Evolutionary conservation across 768 basidiomycete genomes (phyloP).

Genomic region (Panus rudis): DNA sequence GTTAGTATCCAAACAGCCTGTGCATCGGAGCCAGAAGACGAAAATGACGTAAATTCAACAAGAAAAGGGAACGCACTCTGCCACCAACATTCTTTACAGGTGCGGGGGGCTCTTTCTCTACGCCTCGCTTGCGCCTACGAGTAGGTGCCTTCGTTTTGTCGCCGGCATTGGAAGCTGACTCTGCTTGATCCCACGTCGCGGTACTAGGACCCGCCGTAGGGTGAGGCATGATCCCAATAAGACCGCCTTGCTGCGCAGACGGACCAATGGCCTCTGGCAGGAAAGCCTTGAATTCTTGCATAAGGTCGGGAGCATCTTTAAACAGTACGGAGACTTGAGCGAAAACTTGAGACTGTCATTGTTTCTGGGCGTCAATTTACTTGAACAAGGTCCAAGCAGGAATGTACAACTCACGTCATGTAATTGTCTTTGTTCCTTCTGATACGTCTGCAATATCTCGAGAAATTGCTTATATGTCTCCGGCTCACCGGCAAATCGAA

Average conservation of each 20-base stretch:
- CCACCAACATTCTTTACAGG: conserved; percentile 40
- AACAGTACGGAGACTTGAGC: conserved; percentile 76
- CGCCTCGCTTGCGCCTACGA: conserved; percentile 55
- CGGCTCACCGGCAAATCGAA: conserved; percentile 79
- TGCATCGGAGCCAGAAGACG: no score
- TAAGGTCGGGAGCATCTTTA: conserved; percentile 72
- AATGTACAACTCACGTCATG: conserved; percentile 50
- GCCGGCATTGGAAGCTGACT: conserved; percentile 24
- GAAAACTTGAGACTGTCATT: conserved; percentile 61
- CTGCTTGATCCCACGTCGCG: conserved; percentile 14
- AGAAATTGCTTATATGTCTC: conserved; percentile 89
- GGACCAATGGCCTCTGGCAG: conserved; percentile 57
- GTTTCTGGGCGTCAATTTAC: conserved; percentile 1
- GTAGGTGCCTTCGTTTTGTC: conserved; percentile 34
- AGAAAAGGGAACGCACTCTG: conserved; percentile 38
- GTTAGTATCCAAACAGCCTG: background rate
- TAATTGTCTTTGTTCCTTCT: conserved; percentile 65
- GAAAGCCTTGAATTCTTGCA: conserved; percentile 78
- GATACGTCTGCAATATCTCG: conserved; percentile 83
- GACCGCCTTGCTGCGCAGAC: conserved; percentile 31
- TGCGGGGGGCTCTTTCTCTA: conserved; percentile 63
- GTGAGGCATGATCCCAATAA: conserved; percentile 46
- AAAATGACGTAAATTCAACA: no score
- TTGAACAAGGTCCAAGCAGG: background rate
- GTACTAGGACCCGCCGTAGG: conserved; percentile 30